phyloP scores from a whole-genome alignment of 305 asterid genomes.

The Coffea humblotiana region DNA sequence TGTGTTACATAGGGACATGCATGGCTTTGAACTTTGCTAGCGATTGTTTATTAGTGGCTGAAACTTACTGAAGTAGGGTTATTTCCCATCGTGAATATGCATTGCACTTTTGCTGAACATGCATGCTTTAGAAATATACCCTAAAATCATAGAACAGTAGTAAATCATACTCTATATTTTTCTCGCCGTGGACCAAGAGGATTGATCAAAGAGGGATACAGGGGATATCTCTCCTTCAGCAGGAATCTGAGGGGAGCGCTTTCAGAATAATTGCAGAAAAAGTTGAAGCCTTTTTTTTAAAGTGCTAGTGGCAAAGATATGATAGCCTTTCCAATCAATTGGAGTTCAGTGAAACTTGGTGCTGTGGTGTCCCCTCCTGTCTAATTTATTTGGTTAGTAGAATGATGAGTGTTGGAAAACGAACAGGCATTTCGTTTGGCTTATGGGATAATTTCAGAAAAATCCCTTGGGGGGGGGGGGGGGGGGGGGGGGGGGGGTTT shows the following conservation, averaged over 20 bases:
- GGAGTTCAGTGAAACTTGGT: constrained; percentile 26
- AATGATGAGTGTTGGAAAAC: neutral
- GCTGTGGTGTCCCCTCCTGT: constrained; percentile 7
- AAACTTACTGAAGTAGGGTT: constrained; percentile 16
- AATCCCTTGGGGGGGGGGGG: too few species aligned
- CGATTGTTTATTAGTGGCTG: constrained; percentile 10
- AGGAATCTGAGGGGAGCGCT: constrained; percentile 28
- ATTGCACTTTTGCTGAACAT: constrained; percentile 26
- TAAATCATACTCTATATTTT: constrained; percentile 6
- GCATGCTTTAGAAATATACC: neutral
- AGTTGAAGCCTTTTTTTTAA: constrained; percentile 33
- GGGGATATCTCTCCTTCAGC: constrained; percentile 29
- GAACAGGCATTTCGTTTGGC: neutral
- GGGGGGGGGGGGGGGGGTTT: too few species aligned
- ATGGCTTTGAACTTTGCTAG: neutral
- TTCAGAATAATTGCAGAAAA: constrained; percentile 53
- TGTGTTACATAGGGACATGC: neutral
- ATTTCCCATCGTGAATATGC: constrained; percentile 51
- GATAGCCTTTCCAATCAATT: constrained; percentile 34
- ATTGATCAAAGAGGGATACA: constrained; percentile 6
- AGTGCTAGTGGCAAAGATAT: constrained; percentile 28
- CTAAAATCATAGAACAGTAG: neutral
- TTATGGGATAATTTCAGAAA: neutral
- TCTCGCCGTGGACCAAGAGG: constrained; percentile 5
- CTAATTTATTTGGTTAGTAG: neutral